A percentile compares a stretch with the other conserved stretches of the same genome.
Conservation (phyloP, 495 filamentous ascomycete genomes). For the Lichenothelia convexa region DNA sequence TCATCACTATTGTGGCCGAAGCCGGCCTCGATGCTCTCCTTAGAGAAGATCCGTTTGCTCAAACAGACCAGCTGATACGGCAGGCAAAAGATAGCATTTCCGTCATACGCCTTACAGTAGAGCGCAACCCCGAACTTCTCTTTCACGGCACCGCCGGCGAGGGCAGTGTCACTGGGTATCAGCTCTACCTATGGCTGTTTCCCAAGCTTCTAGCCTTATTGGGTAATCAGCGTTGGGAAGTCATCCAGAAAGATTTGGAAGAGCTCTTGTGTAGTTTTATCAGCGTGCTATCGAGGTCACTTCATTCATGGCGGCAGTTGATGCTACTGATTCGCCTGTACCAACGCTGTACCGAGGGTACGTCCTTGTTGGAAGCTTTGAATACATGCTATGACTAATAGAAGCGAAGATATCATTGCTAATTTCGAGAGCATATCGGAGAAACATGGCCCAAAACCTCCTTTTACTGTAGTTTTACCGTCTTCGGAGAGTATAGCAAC, state of each 20-base stretch:
- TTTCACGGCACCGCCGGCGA: conserved; percentile 29
- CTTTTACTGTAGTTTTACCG: conserved; percentile 8
- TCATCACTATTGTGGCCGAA: conserved; percentile 67
- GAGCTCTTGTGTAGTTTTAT: conserved; percentile 9
- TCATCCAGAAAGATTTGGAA: conserved; percentile 13
- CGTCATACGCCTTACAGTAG: conserved; percentile 53
- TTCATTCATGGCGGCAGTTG: conserved; percentile 10
- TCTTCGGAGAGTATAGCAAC: conserved; percentile 11
- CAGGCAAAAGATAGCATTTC: conserved; percentile 49
- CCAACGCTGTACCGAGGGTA: conserved; percentile 17
- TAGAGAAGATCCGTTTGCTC: conserved; percentile 42
- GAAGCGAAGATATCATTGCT: no score
- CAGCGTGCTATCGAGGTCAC: conserved; percentile 3
- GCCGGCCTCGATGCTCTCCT: conserved; percentile 52
- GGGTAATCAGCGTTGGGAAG: conserved; percentile 16
- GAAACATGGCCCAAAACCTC: neutral
- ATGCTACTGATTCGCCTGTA: conserved; percentile 7
- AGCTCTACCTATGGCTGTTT: conserved; percentile 65
- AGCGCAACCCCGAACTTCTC: conserved; percentile 54
- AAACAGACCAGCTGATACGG: conserved; percentile 29
- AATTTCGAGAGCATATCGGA: no score
- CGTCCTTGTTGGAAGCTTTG: no score
- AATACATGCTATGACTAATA: no score
- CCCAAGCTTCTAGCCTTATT: conserved; percentile 41
- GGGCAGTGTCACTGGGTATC: conserved; percentile 23